A percentile compares a stretch with the other conserved stretches of the same genome.
Conservation (phyloP, 306 rosid genomes). For the Cucurbita moschata region DNA sequence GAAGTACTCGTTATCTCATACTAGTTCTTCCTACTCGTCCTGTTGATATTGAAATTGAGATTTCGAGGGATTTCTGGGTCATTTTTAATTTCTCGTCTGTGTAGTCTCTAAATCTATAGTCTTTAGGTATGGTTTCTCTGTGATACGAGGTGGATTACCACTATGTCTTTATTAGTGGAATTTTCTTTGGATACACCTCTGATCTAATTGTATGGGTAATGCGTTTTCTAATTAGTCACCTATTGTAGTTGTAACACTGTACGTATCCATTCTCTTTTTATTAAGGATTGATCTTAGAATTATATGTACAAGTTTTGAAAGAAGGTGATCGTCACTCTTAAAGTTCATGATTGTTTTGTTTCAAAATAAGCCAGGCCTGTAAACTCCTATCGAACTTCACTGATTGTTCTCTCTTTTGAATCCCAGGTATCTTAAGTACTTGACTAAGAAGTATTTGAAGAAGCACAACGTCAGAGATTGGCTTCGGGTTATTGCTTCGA, state of each 20-base stretch:
- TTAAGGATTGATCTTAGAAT: background rate
- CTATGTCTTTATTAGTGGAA: background rate
- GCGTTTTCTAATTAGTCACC: background rate
- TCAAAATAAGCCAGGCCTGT: background rate
- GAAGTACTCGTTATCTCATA: background rate
- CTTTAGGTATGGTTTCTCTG: too few species aligned
- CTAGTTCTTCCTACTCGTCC: background rate
- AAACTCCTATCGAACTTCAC: background rate
- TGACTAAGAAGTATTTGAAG: slow-evolving; percentile 90
- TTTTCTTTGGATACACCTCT: background rate
- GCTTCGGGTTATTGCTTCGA: slow-evolving; percentile 85
- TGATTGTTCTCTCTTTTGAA: background rate
- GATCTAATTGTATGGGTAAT: background rate
- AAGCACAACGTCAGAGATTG: slow-evolving; percentile 92
- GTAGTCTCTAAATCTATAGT: background rate
- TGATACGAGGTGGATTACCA: too few species aligned
- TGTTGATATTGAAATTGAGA: background rate
- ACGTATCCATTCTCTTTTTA: background rate
- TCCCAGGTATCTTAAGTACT: slow-evolving; percentile 62
- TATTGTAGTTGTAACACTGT: background rate
- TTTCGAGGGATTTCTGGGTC: background rate
- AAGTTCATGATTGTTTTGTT: background rate
- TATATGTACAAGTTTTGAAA: background rate
- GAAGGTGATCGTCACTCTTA: background rate
- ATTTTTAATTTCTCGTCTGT: background rate